Evolutionary conservation across 1,284 basidiomycete species (phyloP).

Genomic region (Sutorius eximius): DNA sequence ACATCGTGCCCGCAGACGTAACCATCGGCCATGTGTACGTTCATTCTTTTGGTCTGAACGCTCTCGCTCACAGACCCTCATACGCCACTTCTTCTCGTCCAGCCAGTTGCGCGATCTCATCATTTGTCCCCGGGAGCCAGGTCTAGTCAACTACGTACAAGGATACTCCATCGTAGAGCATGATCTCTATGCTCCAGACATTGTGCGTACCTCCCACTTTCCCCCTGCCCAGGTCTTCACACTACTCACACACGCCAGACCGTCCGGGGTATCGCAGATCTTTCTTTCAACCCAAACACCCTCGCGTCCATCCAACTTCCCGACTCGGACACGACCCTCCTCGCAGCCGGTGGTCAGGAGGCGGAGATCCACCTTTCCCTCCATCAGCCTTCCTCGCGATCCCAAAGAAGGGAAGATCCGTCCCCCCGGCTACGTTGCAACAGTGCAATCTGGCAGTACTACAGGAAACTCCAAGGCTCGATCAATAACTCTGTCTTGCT

Average conservation of each 20-base stretch:
- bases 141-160: slow-evolving; percentile 68
- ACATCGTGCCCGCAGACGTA: slow-evolving; percentile 49
- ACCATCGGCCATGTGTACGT: slow-evolving; percentile 73
- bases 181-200: slow-evolving; percentile 50
- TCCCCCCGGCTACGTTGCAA: slow-evolving; percentile 23
- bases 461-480: slow-evolving; percentile 56
- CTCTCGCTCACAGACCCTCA: slow-evolving; percentile 5
- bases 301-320: slow-evolving; percentile 62
- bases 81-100: slow-evolving; percentile 9
- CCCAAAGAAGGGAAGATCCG: slow-evolving; percentile 18
- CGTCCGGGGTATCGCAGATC: slow-evolving; percentile 50
- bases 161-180: slow-evolving; percentile 62
- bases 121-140: slow-evolving; percentile 67
- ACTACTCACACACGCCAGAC: slow-evolving; percentile 36
- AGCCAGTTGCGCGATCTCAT: slow-evolving; percentile 77
- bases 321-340: slow-evolving; percentile 55
- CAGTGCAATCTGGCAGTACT: slow-evolving; percentile 54
- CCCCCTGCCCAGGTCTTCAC: slow-evolving; percentile 16
- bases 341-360: slow-evolving; percentile 82
- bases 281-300: slow-evolving; percentile 67
- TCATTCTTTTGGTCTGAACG: background rate
- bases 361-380: slow-evolving; percentile 76
- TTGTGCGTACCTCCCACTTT: slow-evolving; percentile 42
- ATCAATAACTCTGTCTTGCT: slow-evolving; percentile 86
- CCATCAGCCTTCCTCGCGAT: slow-evolving; percentile 37